Evolutionary conservation across 805 yeast species (phyloP), one percentile per base, ranked within the genome.

Genomic region (Ogataea thermomethanolica): DNA sequence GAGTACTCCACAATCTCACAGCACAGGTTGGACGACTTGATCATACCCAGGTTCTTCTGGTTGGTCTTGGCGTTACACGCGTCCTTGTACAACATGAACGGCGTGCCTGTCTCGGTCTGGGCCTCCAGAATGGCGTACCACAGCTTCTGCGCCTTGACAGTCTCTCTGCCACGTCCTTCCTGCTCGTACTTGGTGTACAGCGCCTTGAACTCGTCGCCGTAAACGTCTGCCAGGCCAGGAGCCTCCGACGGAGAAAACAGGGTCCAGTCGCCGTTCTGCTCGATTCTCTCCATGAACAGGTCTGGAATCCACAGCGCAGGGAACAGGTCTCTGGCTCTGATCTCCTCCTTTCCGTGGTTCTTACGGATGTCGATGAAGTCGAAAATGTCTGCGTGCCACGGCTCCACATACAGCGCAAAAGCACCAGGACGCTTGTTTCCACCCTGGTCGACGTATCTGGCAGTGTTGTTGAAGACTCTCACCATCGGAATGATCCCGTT

Each of bases 401-500:
- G 81, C 61, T 76, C 82, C 37, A 76, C 56, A 59, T 76, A 76
- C 38, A 76, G 59, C 14, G 81, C 81, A 59, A 76, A 74, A 10
- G 81, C 81, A 55, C 82, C 82, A 11, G 82, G 82, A 59, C 82
- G 65, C 62, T 76, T 76, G 61, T 76, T 76, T 51, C 82, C 82
- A 57, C 82, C 82, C 61, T 76, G 82, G 54, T 76, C 82, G 31
- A 76, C 82, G 53, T 76, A 76, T 57, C 81, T 68, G 26, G 82
- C 82, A 28, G 82, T 76, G 56, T 74, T 76, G 61, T 76, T 76
- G 65, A 76, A 76, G 20, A 76, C 82, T 56, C 81, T 69, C 29
- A 76, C 70, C 82, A 76, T 76, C 29, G 82, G 82, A 46, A 76
- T 74, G 37, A 76, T 69, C 47, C 82, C 82, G 55, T 74, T 76